Percentiles rank a stretch among this genome's conserved stretches.
Conservation (phyloP, 2,329 filamentous ascomycete genomes). For the Myriangium duriaei region DNA sequence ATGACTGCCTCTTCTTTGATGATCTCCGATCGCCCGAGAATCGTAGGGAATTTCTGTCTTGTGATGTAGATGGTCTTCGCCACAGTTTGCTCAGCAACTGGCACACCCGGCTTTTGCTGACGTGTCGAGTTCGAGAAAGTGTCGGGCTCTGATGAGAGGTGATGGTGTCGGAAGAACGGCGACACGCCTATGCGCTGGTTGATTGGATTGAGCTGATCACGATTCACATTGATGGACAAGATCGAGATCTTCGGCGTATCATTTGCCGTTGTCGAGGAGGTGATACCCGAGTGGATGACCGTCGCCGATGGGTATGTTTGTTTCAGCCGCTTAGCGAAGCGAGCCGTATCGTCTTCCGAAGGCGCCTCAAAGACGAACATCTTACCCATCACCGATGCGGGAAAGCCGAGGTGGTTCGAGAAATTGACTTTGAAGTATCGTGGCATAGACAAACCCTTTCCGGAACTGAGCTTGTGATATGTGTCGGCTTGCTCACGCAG, state of each 20-base stretch:
- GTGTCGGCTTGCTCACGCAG: slow-evolving; percentile 7
- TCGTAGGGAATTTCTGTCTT: slow-evolving; percentile 79
- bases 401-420: slow-evolving; percentile 71
- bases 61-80: slow-evolving; percentile 80
- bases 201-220: slow-evolving; percentile 68
- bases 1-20: slow-evolving; percentile 52
- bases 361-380: slow-evolving; percentile 84
- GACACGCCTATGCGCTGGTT: slow-evolving; percentile 81
- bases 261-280: neutral
- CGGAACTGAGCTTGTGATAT: slow-evolving; percentile 33
- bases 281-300: slow-evolving; percentile 7
- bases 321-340: slow-evolving; percentile 85
- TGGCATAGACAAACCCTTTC: slow-evolving; percentile 71
- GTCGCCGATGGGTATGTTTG: slow-evolving; percentile 57
- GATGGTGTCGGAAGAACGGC: slow-evolving; percentile 72
- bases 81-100: slow-evolving; percentile 57
- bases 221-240: slow-evolving; percentile 62
- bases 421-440: slow-evolving; percentile 89
- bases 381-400: slow-evolving; percentile 68
- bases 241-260: slow-evolving; percentile 10
- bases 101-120: slow-evolving; percentile 50
- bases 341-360: slow-evolving; percentile 60
- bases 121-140: slow-evolving; percentile 67
- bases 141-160: slow-evolving; percentile 65
- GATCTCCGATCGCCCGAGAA: slow-evolving; percentile 78